Evolutionary conservation across 1,284 basidiomycete species (phyloP), one percentile per base, ranked within the genome.

Genomic region (Ganoderma leucocontextum): DNA sequence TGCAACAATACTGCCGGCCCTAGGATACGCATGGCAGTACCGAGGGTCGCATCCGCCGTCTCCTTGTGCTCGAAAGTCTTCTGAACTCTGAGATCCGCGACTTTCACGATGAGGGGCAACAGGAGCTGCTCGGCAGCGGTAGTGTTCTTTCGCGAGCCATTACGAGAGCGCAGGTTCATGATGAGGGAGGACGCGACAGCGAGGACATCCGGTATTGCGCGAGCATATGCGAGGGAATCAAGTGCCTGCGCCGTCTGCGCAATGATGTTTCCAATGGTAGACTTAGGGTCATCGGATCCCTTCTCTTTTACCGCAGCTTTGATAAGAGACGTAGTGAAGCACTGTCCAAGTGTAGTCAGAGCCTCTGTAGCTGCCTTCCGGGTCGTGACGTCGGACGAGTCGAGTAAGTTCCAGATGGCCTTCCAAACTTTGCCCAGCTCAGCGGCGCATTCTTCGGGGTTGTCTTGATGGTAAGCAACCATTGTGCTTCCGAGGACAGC

Each of bases 61-160:
- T 97, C 95, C 79, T 96, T 97, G 80, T 93, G 88, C 80, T 98
- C 96, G 76, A 99, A 99, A 5, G 86, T 89, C 79, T 92, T 94
- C 75, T 93, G 86, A 42, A 88, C 83, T 53, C 97, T 84, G 68
- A 98, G 81, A 53, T 92, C 90, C 1, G 91, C 95, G 36, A 98
- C 84, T 66, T 89, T 88, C 70, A 86, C 82, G 61, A 99, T 86
- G n/a, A 96, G 79, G 41, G 91, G 89, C 58, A 93, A 79, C 29
- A 97, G 82, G 9, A 98, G 85, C 57, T 82, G 78, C 75, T 95
- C 89, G 2, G 95, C 93, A 8, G 91, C 91, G 5, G 91, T 89
- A 33, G 83, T 85, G 17, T 78, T 75, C 60, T 78, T 78, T 2
- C 77, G 73, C 53, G 82, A 78, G 53, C 83, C 80, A 42, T 77